Evolutionary conservation across 352 stramenopile species (phyloP).

Genomic region (Pythium sp.): DNA sequence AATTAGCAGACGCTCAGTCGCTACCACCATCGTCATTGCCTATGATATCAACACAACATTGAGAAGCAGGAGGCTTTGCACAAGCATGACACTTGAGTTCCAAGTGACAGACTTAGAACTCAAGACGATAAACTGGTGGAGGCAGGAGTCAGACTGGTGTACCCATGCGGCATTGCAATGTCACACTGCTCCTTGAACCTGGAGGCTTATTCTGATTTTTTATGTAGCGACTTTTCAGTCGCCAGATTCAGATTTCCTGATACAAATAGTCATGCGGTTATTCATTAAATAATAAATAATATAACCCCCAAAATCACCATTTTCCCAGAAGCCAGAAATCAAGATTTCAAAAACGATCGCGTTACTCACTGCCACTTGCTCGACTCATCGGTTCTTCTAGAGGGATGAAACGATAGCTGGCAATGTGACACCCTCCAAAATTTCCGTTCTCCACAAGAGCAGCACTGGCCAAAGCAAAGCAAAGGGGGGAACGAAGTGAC

Average conservation of each 20-base stretch:
- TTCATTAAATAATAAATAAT: too few species aligned
- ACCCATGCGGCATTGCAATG: neutral
- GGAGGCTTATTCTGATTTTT: neutral
- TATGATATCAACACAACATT: neutral
- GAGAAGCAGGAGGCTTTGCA: neutral
- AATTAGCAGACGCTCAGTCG: neutral
- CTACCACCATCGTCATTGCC: neutral
- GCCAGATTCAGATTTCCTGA: neutral
- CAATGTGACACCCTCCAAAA: conserved; percentile 5
- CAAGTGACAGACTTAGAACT: too few species aligned
- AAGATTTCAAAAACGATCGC: neutral
- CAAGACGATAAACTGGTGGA: neutral
- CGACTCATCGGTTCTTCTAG: neutral
- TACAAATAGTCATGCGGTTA: too few species aligned
- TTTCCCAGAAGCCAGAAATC: neutral
- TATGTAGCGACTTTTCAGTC: too few species aligned
- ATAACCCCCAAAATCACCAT: neutral
- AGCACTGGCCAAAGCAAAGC: neutral
- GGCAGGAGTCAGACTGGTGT: neutral
- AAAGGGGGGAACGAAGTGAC: neutral
- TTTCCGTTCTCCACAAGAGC: conserved; percentile 2
- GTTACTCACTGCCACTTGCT: neutral
- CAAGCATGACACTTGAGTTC: neutral
- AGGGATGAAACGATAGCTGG: neutral
- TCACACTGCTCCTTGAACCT: neutral